A percentile compares a stretch with the other conserved stretches of the same genome.
phyloP scores from a whole-genome alignment of 495 filamentous ascomycete genomes.

The Pseudoneurospora amorphoporcata region DNA sequence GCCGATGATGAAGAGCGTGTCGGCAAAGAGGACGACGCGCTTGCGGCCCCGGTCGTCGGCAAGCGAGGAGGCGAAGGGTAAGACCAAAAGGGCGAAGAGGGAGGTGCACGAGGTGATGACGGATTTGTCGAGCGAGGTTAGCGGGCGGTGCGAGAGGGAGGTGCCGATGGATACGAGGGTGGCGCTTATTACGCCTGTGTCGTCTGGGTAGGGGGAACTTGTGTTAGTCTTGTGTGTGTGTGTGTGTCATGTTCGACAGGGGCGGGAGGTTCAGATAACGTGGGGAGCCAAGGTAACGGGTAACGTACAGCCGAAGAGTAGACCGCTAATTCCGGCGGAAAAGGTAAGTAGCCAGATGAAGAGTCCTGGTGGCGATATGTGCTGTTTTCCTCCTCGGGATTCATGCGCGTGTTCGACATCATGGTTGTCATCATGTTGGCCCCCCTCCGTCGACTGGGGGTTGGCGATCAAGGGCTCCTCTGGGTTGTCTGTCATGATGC shows the following conservation, averaged over 20 bases:
- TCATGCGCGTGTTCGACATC: conserved; percentile 1
- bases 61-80: conserved; percentile 63
- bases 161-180: conserved; percentile 70
- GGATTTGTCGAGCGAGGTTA: conserved; percentile 71
- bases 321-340: conserved; percentile 72
- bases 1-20: conserved; percentile 65
- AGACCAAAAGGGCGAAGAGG: conserved; percentile 65
- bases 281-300: no score
- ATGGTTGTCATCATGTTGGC: neutral
- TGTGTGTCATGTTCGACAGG: neutral
- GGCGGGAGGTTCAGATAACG: neutral
- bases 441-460: neutral
- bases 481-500: conserved; percentile 8
- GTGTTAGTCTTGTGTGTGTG: conserved; percentile 10
- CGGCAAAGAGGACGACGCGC: conserved; percentile 67
- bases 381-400: neutral
- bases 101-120: conserved; percentile 76
- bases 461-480: conserved; percentile 18
- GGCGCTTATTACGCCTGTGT: conserved; percentile 83
- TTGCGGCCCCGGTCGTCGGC: conserved; percentile 69
- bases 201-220: conserved; percentile 38
- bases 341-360: conserved; percentile 69
- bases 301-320: conserved; percentile 79
- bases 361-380: conserved; percentile 19
- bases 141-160: conserved; percentile 55